Conservation (phyloP, 495 filamentous ascomycete genomes). For the Lepraria neglecta region DNA sequence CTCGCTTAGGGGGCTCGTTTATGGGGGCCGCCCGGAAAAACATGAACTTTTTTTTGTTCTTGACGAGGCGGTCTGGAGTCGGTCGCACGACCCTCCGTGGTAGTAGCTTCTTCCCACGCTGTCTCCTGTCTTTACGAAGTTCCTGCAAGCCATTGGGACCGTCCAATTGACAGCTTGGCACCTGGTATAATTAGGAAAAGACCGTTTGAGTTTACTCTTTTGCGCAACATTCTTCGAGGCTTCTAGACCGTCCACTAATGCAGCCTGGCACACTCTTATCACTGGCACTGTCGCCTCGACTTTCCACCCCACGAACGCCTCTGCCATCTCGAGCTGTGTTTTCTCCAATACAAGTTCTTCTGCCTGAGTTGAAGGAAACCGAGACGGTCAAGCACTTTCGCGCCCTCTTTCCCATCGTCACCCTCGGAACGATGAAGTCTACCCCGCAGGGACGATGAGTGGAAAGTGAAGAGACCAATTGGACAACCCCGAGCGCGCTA, state of each 20-base stretch:
- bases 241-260: constrained; percentile 21
- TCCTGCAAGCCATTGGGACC: constrained; percentile 1
- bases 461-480: not conserved
- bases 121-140: not conserved
- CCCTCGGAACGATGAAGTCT: not conserved
- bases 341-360: not conserved
- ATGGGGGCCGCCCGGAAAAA: not conserved
- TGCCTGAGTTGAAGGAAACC: not conserved
- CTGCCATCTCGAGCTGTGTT: not conserved
- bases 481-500: not conserved
- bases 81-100: not conserved
- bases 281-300: not conserved
- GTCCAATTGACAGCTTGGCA: not conserved
- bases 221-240: not conserved
- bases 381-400: not conserved
- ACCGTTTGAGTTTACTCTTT: not conserved
- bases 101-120: not conserved
- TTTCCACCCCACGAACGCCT: not conserved
- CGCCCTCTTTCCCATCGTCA: not conserved
- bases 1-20: not conserved
- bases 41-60: too few species aligned
- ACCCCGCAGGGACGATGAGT: not conserved
- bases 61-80: too few species aligned
- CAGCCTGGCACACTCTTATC: constrained; percentile 4
- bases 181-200: not conserved